Evolutionary conservation across 371 early-diverging fungal species (phyloP).

Genomic region (Coemansia sp.): DNA sequence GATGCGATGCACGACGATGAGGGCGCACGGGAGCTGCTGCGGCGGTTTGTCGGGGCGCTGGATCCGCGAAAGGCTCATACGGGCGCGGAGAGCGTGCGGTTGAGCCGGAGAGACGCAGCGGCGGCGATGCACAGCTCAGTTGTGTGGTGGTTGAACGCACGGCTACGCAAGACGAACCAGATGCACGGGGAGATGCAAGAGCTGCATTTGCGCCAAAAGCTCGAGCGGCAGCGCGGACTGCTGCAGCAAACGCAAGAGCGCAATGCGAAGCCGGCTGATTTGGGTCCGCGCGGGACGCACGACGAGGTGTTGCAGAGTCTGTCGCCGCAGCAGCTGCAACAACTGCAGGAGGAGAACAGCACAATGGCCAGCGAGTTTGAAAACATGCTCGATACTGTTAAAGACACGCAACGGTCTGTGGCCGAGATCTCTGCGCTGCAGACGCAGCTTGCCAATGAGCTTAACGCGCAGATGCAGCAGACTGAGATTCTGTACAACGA

Average conservation of each 20-base stretch:
- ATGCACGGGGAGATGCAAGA: conserved; percentile 52
- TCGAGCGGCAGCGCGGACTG: conserved; percentile 35
- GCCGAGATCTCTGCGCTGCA: conserved; percentile 69
- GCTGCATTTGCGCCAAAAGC: conserved; percentile 39
- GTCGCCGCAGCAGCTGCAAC: conserved; percentile 61
- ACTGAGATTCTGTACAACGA: conserved; percentile 70
- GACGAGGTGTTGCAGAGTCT: conserved; percentile 50
- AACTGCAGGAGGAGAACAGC: conserved; percentile 64
- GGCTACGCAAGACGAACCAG: conserved; percentile 43
- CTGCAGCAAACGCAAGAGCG: conserved; percentile 4
- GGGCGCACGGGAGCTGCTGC: conserved; percentile 32
- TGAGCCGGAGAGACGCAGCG: conserved; percentile 27
- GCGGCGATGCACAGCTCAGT: conserved; percentile 52
- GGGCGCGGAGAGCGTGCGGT: background rate
- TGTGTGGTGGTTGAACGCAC: conserved; percentile 48
- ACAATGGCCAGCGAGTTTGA: conserved; percentile 62
- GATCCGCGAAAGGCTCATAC: conserved; percentile 47
- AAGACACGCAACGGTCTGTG: conserved; percentile 64
- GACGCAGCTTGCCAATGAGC: conserved; percentile 61
- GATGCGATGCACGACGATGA: conserved; percentile 30
- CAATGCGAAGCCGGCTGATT: background rate
- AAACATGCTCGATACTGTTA: conserved; percentile 61
- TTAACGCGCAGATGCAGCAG: conserved; percentile 66
- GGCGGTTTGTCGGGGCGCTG: conserved; percentile 39
- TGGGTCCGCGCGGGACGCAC: background rate